phyloP scores from a whole-genome alignment of 75 land plant species.

The Ceratopteris richardii region DNA sequence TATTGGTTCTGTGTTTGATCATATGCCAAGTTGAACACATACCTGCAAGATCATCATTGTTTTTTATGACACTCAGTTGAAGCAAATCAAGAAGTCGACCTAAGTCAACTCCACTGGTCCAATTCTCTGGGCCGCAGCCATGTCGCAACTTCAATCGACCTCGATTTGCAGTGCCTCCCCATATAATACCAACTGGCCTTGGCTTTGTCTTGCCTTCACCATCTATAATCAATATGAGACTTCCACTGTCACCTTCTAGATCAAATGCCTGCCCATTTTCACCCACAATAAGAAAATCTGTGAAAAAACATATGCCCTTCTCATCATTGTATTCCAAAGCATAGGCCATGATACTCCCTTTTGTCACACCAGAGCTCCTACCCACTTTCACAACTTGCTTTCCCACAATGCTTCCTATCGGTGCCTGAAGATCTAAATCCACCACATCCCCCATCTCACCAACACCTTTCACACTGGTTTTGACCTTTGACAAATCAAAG shows the following conservation, averaged over 20 bases:
- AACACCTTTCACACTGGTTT: slow-evolving; percentile 30
- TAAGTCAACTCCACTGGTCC: slow-evolving; percentile 92
- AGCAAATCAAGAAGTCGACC: slow-evolving; percentile 81
- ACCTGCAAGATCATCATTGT: slow-evolving; percentile 49
- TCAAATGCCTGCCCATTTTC: slow-evolving; percentile 79
- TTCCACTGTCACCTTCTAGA: slow-evolving; percentile 84
- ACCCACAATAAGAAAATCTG: slow-evolving; percentile 77
- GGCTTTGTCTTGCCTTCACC: slow-evolving; percentile 38
- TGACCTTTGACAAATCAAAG: slow-evolving; percentile 31
- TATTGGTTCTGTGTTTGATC: no score
- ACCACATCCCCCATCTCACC: slow-evolving; percentile 62
- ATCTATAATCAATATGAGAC: slow-evolving; percentile 47
- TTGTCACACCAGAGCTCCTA: slow-evolving; percentile 72
- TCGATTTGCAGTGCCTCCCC: slow-evolving; percentile 81
- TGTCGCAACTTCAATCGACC: slow-evolving; percentile 66
- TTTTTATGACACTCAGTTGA: slow-evolving; percentile 60
- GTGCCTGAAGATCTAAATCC: slow-evolving; percentile 58
- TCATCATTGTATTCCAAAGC: slow-evolving; percentile 88
- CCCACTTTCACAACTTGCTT: slow-evolving; percentile 73
- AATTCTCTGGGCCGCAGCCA: slow-evolving; percentile 63
- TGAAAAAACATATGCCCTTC: slow-evolving; percentile 77
- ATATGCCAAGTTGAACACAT: no score
- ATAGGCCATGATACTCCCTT: slow-evolving; percentile 73
- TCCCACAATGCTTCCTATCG: slow-evolving; percentile 57
- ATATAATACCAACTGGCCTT: slow-evolving; percentile 67